Evolutionary conservation across 306 rosid genomes (phyloP).

Genomic region (Medicago arabica): DNA sequence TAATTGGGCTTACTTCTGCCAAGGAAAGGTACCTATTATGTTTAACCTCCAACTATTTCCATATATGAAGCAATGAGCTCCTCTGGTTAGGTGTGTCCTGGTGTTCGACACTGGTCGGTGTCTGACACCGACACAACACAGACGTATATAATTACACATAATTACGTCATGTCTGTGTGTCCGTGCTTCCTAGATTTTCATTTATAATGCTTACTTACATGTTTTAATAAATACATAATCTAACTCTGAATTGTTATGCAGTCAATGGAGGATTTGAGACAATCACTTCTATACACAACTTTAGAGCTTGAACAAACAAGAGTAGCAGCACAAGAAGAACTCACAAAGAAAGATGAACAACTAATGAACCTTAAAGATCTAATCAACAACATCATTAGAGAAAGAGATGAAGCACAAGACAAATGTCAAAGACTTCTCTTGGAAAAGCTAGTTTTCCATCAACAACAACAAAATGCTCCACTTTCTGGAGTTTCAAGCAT

Average conservation of each 20-base stretch:
- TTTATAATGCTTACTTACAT: background rate
- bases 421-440: slow-evolving; percentile 66
- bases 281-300: slow-evolving; percentile 64
- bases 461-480: slow-evolving; percentile 57
- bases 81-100: too few relatives aligned
- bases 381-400: slow-evolving; percentile 66
- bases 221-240: too few relatives aligned
- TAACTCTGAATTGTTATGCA: slow-evolving; percentile 40
- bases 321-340: slow-evolving; percentile 73
- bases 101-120: too few relatives aligned
- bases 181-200: background rate
- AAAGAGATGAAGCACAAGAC: slow-evolving; percentile 85
- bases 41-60: background rate
- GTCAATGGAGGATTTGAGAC: slow-evolving; percentile 83
- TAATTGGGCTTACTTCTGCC: slow-evolving; percentile 67
- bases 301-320: slow-evolving; percentile 89
- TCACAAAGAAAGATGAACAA: slow-evolving; percentile 84
- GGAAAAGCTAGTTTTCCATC: slow-evolving; percentile 65
- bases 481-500: slow-evolving; percentile 89
- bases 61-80: background rate
- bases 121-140: too few relatives aligned
- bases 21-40: slow-evolving; percentile 64
- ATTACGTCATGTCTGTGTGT: too few relatives aligned
- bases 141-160: too few relatives aligned
- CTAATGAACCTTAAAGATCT: slow-evolving; percentile 66